Evolutionary conservation across 768 basidiomycete genomes (phyloP), one percentile per base, ranked within the genome.

Genomic region (Kondoa malvinella): DNA sequence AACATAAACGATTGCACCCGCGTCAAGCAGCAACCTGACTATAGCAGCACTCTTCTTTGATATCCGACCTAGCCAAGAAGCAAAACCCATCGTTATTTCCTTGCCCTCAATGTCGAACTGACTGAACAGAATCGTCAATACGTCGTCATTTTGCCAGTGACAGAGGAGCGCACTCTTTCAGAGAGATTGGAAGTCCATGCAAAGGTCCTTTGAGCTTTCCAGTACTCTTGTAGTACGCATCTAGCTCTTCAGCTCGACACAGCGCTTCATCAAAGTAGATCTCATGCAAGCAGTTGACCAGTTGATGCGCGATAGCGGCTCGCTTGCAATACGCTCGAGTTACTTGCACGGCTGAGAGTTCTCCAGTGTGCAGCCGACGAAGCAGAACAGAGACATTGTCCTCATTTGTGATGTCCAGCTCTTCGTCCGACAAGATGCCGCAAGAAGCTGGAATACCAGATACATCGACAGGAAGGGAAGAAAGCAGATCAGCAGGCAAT

Each of bases 261-360:
- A 88, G 78, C 0, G 87, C 89, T 4, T 81, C 80, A 27, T 89
- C 86, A 66, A 88, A 81, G 71, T 86, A 89, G 31, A 89, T 84
- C 75, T 89, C 87, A 0, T 87, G 89, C 56, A 91, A 74, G 74
- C 89, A 89, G 71, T 89, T 89, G 67, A 88, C 87, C 14, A 88
- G 75, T 72, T 88, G 86, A 62, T 90, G 88, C 1, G 88, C 88
- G 56, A 91, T 75, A 56, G 87, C 80, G 0, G 88, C 89, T 34
- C 87, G 79, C 75, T 88, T 88, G 70, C 82, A 84, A 76, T 86
- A 89, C 0, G 88, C 86, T 34, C 31, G 56, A 1, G 64, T 67
- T 1, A 70, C 70, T 16, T 34, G 61, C 31, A 33, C 62, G 2
- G 85, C 78, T 0, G 85, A 79, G 85, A 84, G 86, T 59, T 78